Percentiles rank a stretch among this genome's conserved stretches.
phyloP scores from a whole-genome alignment of 2,329 filamentous ascomycete genomes.

The Ophiocordyceps australis region DNA sequence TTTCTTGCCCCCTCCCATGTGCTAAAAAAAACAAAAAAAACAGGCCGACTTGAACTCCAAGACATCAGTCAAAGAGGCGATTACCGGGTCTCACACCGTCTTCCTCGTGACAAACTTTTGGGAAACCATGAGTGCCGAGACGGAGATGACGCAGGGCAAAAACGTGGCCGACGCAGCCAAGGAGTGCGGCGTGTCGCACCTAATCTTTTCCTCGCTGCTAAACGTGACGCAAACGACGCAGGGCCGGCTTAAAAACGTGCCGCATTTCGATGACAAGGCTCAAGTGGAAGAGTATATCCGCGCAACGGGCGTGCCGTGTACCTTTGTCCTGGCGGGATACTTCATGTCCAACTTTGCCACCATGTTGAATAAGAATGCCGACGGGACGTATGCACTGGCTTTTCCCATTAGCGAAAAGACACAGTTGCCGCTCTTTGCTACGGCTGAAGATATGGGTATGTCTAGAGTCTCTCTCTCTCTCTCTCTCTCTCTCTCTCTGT shows the following conservation, averaged over 20 bases:
- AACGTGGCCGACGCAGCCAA: constrained; percentile 25
- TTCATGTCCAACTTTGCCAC: constrained; percentile 33
- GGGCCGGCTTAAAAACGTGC: constrained; percentile 17
- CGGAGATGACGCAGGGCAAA: constrained; percentile 23
- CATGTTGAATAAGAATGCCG: constrained; percentile 10
- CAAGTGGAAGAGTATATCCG: constrained; percentile 38
- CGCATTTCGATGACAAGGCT: constrained; percentile 39
- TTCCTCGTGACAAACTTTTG: constrained; percentile 21
- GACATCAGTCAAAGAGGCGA: constrained; percentile 6
- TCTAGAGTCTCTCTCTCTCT: too few species aligned
- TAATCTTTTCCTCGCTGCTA: constrained; percentile 26
- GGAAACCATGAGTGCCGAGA: constrained; percentile 13
- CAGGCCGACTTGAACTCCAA: neutral
- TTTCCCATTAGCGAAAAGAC: constrained; percentile 11
- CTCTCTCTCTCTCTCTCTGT: too few species aligned
- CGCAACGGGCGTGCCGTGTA: constrained; percentile 22
- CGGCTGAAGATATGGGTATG: constrained; percentile 19
- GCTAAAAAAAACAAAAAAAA: too few species aligned
- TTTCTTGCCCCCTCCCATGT: too few species aligned
- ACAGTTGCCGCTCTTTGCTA: constrained; percentile 18
- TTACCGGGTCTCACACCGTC: constrained; percentile 23
- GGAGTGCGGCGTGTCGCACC: constrained; percentile 21
- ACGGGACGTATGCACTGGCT: constrained; percentile 10
- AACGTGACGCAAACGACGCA: constrained; percentile 16
- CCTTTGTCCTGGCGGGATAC: constrained; percentile 30